Conservation (phyloP, 805 yeast species). For the Candida takata region DNA sequence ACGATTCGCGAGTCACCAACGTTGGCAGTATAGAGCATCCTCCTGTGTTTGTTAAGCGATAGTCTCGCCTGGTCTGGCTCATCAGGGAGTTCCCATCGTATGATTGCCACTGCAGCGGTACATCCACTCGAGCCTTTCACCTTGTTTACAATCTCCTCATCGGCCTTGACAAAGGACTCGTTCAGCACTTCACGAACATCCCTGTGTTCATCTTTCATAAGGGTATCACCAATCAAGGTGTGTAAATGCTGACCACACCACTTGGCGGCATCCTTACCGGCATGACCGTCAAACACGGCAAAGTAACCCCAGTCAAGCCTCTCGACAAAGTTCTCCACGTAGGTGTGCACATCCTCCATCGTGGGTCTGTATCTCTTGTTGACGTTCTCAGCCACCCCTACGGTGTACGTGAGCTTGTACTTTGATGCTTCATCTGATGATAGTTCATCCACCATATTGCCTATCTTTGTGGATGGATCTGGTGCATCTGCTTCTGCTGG, state of each 20-base stretch:
- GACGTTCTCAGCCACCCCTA: constrained; percentile 89
- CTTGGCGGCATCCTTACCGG: constrained; percentile 86
- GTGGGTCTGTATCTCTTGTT: constrained; percentile 74
- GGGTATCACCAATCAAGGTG: constrained; percentile 51
- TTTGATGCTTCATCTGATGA: constrained; percentile 2
- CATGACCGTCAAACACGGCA: constrained; percentile 96
- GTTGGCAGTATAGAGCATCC: constrained; percentile 88
- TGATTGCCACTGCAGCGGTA: constrained; percentile 90
- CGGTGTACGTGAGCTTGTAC: constrained; percentile 59
- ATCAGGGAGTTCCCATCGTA: constrained; percentile 67
- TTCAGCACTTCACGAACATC: constrained; percentile 63
- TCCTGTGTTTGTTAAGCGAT: constrained; percentile 38
- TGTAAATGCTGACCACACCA: constrained; percentile 92
- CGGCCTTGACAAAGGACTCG: constrained; percentile 70
- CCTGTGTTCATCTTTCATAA: constrained; percentile 38
- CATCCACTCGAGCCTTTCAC: constrained; percentile 77
- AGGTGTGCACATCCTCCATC: constrained; percentile 96
- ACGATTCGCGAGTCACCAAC: constrained; percentile 92
- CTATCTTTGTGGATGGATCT: too few relatives aligned
- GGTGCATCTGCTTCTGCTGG: constrained; percentile 1
- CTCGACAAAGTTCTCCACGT: constrained; percentile 89
- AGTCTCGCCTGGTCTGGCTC: constrained; percentile 6
- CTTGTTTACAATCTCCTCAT: constrained; percentile 52
- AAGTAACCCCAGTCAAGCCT: constrained; percentile 89
- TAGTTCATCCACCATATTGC: too few relatives aligned